Conservation (phyloP, 495 filamentous ascomycete genomes). For the Hyaloscypha bicolor region DNA sequence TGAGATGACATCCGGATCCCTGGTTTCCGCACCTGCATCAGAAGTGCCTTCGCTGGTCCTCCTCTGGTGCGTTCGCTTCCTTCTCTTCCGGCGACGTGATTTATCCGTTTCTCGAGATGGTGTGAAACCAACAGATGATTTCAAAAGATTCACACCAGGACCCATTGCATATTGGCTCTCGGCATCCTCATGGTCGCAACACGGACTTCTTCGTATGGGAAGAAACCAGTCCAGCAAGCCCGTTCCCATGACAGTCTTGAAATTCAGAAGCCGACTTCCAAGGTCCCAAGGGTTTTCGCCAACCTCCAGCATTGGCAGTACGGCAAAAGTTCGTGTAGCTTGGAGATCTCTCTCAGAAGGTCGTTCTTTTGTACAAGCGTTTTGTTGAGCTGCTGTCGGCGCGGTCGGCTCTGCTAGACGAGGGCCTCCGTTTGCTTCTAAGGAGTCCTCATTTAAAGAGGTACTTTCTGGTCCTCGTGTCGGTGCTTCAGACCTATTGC, state of each 20-base stretch:
- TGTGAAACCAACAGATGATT: conserved; percentile 38
- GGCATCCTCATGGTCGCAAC: conserved; percentile 47
- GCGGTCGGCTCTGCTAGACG: background rate
- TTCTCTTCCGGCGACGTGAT: background rate
- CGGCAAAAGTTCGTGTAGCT: conserved; percentile 69
- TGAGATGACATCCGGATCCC: background rate
- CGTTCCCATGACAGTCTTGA: conserved; percentile 73
- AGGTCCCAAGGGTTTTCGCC: conserved; percentile 84
- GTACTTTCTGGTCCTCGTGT: background rate
- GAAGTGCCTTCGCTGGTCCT: background rate
- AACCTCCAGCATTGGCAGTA: conserved; percentile 63
- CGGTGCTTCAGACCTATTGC: background rate
- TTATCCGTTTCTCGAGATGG: background rate
- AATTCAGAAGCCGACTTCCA: conserved; percentile 62
- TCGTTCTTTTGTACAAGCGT: background rate
- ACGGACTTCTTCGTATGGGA: conserved; percentile 68
- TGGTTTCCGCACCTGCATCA: background rate
- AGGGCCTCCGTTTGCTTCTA: background rate
- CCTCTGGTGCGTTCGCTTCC: background rate
- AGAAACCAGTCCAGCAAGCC: conserved; percentile 73
- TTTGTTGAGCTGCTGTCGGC: background rate
- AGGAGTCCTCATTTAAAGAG: background rate
- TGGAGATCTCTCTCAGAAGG: conserved; percentile 39
- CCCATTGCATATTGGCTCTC: conserved; percentile 54
- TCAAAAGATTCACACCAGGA: conserved; percentile 40